phyloP scores from a whole-genome alignment of 192 early-diverging fungal species.

The Hyaloraphidium curvatum region DNA sequence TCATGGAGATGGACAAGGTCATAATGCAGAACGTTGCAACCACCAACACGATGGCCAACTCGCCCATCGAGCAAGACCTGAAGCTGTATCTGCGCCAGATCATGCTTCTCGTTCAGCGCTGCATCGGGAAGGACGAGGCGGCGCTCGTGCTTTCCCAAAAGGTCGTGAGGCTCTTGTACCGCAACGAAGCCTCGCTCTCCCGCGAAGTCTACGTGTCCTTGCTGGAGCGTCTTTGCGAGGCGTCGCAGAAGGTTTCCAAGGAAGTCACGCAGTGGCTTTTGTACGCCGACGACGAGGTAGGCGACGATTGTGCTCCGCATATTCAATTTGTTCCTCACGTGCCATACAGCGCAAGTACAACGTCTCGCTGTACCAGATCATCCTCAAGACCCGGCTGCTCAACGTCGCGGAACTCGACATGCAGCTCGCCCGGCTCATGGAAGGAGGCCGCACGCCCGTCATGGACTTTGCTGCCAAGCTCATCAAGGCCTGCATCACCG shows the following conservation, averaged over 20 bases:
- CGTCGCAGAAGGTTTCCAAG: slow-evolving; percentile 54
- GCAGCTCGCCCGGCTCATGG: slow-evolving; percentile 70
- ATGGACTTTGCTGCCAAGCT: slow-evolving; percentile 62
- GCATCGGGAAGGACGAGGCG: slow-evolving; percentile 55
- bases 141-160: slow-evolving; percentile 77
- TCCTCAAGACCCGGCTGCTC: slow-evolving; percentile 65
- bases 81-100: slow-evolving; percentile 52
- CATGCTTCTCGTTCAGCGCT: slow-evolving; percentile 34
- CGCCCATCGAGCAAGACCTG: slow-evolving; percentile 66
- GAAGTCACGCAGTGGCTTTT: slow-evolving; percentile 85
- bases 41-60: slow-evolving; percentile 28
- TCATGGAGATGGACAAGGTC: slow-evolving; percentile 63
- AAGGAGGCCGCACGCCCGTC: slow-evolving; percentile 42
- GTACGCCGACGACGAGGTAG: slow-evolving; percentile 72
- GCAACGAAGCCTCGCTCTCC: slow-evolving; percentile 46
- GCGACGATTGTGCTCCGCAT: slow-evolving; percentile 3
- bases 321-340: not conserved
- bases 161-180: slow-evolving; percentile 69
- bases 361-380: slow-evolving; percentile 57
- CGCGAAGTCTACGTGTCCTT: slow-evolving; percentile 67
- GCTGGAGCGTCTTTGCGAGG: slow-evolving; percentile 66
- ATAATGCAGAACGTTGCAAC: slow-evolving; percentile 30
- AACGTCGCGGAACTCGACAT: slow-evolving; percentile 64
- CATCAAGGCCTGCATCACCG: slow-evolving; percentile 44
- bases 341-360: slow-evolving; percentile 54